A percentile compares a stretch with the other conserved stretches of the same genome.
phyloP scores from a whole-genome alignment of 2,329 filamentous ascomycete genomes.

The Ceratocystis smalleyi region DNA sequence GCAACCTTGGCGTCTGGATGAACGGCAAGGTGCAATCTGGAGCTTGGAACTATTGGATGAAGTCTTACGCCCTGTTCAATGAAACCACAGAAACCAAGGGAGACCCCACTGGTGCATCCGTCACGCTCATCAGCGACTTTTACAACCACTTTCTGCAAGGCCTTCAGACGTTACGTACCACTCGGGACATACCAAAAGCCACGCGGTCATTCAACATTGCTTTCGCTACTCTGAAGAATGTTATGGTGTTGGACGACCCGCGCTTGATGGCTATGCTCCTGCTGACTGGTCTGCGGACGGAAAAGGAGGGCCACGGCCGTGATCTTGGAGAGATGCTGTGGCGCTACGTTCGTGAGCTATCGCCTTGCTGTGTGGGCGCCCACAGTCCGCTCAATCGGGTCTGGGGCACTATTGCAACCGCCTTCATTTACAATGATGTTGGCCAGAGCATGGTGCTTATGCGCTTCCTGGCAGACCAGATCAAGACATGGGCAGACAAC shows the following conservation, averaged over 20 bases:
- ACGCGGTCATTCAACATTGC: constrained; percentile 16
- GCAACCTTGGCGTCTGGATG: constrained; percentile 13
- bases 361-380: constrained; percentile 12
- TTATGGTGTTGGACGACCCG: constrained; percentile 16
- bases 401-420: constrained; percentile 14
- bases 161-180: constrained; percentile 10
- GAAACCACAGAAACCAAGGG: constrained; percentile 11
- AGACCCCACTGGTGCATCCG: constrained; percentile 13
- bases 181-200: constrained; percentile 3
- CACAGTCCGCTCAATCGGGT: constrained; percentile 15
- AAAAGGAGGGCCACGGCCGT: constrained; percentile 16
- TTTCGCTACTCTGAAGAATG: constrained; percentile 13
- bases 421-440: constrained; percentile 15
- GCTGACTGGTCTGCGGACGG: constrained; percentile 12
- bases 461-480: constrained; percentile 13
- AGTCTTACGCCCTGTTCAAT: constrained; percentile 5
- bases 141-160: constrained; percentile 16
- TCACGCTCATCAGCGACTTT: constrained; percentile 16
- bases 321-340: constrained; percentile 15
- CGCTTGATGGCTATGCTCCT: constrained; percentile 15
- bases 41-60: constrained; percentile 12
- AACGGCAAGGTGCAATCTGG: constrained; percentile 12
- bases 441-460: constrained; percentile 16
- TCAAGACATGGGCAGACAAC: constrained; percentile 12
- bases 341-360: constrained; percentile 15